Base-by-base conservation (phyloP, 495 filamentous ascomycete species). In the Daldinia childiae region DNA sequence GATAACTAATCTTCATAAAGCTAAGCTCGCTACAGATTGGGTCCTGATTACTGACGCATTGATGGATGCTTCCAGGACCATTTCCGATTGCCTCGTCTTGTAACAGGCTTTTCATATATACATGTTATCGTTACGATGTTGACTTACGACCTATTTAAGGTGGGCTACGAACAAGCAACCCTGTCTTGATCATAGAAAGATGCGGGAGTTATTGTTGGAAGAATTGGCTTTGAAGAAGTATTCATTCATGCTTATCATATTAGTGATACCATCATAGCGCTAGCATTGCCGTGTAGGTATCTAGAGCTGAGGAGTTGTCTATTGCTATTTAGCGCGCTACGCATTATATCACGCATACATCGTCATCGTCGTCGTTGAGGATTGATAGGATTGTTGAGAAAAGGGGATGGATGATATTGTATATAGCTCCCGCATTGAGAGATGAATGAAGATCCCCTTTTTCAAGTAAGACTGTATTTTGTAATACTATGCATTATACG, bases 21-120 rank as follows among this genome's bases (percentile, higher is more conserved):
- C 58, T 66, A 64, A 63, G 56, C 34, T 36, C 27, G 15, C 21
- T 39, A 41, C 55, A 71, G 66, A 66, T 36, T 15, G 15, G 64
- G 41, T 24, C 58, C 54, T 63, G 59, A 45, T 66, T 64, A 50
- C 73, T 74, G 56, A 76, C 67, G 45, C 51, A 58, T 54, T 48
- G 54, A 12, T 21, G 27, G 14, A 56, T 43, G 32, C 50, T 50
- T 55, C 45, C 74, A 78, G 76, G 76, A 56, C 66, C 19, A n/a
- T 77, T 39, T 75, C 74, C 21, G 73, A 72, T 32, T 78, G 76
- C 48, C 39, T 70, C 21, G 74, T 77, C 54, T 59, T 69, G 26
- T 78, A 58, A 75, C 62, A 32, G 29, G 29, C 11, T 15, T 12
- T 14, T 57, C 9, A 38, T 32, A 27, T 59, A 29, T 21, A 17